Evolutionary conservation across 371 early-diverging fungal species (phyloP), one percentile per base, ranked within the genome.

Genomic region (Chytridium lagenaria): DNA sequence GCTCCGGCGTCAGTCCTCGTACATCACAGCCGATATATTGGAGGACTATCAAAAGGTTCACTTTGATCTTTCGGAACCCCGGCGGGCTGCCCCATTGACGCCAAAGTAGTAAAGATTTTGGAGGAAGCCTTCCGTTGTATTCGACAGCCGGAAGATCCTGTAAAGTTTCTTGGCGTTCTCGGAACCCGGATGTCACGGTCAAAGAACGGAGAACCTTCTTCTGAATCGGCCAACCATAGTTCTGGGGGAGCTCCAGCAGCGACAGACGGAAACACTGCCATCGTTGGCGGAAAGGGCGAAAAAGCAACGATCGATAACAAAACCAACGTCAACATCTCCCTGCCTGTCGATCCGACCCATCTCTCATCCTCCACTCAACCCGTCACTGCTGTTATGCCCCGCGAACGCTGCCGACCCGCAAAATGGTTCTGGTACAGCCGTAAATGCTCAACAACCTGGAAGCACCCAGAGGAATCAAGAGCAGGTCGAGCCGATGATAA

Each of bases 131-230:
- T n/a, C n/a, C n/a, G n/a, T n/a, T n/a, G n/a, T n/a, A n/a, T n/a
- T n/a, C n/a, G n/a, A n/a, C n/a, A n/a, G n/a, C n/a, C n/a, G n/a
- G n/a, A n/a, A n/a, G n/a, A n/a, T n/a, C n/a, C n/a, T n/a, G n/a
- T n/a, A n/a, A n/a, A n/a, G n/a, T n/a, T n/a, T n/a, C n/a, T n/a
- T n/a, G n/a, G n/a, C n/a, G n/a, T n/a, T n/a, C n/a, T n/a, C n/a
- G n/a, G 44, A 19, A 44, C 12, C 22, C 57, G 57, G 57, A 67
- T 67, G 67, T 67, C 67, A 39, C 67, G 67, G 30, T 40, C 67
- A 67, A 67, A 44, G 44, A 36, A 67, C 37, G 44, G 30, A 22
- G 67, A 67, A 12, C n/a, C 28, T 36, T 7, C 38, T 37, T 19
- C 37, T 64, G 26, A 36, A 12, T 34, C 36, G 64, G 64, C 64